Conservation (phyloP, 441 rosid genomes). For the Erodium moschatum region DNA sequence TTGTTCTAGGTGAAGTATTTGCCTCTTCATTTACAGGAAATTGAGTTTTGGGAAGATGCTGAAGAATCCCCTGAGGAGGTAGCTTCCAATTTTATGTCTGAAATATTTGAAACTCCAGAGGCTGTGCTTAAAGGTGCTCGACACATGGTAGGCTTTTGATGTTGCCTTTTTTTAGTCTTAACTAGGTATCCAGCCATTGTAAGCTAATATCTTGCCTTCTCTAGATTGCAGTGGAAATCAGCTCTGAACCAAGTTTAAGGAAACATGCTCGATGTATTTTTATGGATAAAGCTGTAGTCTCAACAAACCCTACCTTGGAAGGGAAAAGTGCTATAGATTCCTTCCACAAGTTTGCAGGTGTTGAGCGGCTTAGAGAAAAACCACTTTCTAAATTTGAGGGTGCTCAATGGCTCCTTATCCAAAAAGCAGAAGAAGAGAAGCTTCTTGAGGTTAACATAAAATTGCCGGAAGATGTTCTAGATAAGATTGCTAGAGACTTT, state of each 20-base stretch:
- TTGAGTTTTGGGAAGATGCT: slow-evolving; percentile 46
- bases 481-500: slow-evolving; percentile 44
- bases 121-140: slow-evolving; percentile 92
- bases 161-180: slow-evolving; percentile 6
- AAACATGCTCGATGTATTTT: slow-evolving; percentile 57
- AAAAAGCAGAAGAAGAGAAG: slow-evolving; percentile 96
- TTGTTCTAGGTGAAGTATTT: slow-evolving; percentile 11
- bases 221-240: slow-evolving; percentile 91
- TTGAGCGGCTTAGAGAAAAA: slow-evolving; percentile 86
- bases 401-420: slow-evolving; percentile 94
- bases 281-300: slow-evolving; percentile 76
- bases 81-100: slow-evolving; percentile 83
- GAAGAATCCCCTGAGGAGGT: slow-evolving; percentile 92
- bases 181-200: slow-evolving; percentile 13
- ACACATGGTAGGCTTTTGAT: slow-evolving; percentile 61
- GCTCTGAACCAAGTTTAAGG: slow-evolving; percentile 82
- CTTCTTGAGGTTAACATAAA: slow-evolving; percentile 78
- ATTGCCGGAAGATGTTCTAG: slow-evolving; percentile 49
- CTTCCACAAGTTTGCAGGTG: slow-evolving; percentile 71
- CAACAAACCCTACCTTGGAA: slow-evolving; percentile 72
- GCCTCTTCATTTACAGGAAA: background rate
- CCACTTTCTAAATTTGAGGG: slow-evolving; percentile 72
- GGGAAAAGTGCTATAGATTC: slow-evolving; percentile 72
- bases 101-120: slow-evolving; percentile 80
- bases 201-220: slow-evolving; percentile 16